Evolutionary conservation across 2,329 filamentous ascomycete genomes (phyloP), one percentile per base, ranked within the genome.

Genomic region (Basipetospora chlamydospora): DNA sequence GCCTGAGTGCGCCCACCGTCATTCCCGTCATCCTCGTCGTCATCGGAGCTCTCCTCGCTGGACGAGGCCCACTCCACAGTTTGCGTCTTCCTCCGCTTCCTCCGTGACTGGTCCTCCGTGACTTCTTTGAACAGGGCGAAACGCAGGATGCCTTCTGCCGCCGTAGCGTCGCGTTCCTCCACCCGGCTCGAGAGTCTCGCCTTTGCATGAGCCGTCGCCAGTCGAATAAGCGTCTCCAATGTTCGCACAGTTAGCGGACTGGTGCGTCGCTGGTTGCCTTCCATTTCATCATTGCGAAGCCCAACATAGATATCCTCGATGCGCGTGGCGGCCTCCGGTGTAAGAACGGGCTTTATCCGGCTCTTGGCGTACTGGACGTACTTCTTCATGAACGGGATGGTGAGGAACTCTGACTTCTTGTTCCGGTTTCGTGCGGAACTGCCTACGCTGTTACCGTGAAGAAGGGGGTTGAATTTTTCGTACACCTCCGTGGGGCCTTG

Each of bases 61-160:
- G 70, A 73, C 16, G 77, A 64, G 53, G 70, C 71, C 37, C 63
- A 64, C 38, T 71, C 66, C 12, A 70, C 63, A 23, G 67, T 66
- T 21, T 69, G 65, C 5, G 71, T 80, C 47, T 82, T 79, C 57
- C 84, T 78, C 48, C 87, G 74, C 58, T 90, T 80, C 66, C 88
- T 90, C 47, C 77, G 73, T 40, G 86, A 82, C 54, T 86, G 78
- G 44, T 76, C 70, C 49, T 77, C 70, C 3, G 94, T 69, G 1
- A 98, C 78, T 61, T 98, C 90, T 56, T 96, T 96, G 70, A 98
- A 98, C 25, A 98, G 69, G 3, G 90, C 92, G 51, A 95, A 98
- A 13, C 90, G 75, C 22, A 98, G 63, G 45, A 98, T 93, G 7
- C 76, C 71, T 55, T 98, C 88, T 8, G 90, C 90, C 23, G 86